A percentile compares a stretch with the other conserved stretches of the same genome.
Evolutionary conservation across 495 filamentous ascomycete species (phyloP).

Genomic region (Filosporella fistucella): DNA sequence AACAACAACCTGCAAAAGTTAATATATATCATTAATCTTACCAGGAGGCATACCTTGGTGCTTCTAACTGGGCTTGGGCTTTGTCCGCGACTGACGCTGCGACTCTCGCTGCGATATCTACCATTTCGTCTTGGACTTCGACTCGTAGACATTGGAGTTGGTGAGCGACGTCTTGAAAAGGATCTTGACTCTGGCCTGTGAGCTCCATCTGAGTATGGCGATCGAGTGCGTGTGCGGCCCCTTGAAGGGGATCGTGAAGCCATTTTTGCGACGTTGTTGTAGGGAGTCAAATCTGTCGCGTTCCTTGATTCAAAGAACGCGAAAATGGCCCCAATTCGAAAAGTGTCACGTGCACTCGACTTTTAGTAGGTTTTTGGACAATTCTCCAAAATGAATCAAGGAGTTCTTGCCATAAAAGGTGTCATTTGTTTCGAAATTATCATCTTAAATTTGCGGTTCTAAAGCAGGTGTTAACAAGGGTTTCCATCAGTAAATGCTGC

Average conservation of each 20-base stretch:
- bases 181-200: slow-evolving; percentile 8
- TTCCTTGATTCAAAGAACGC: too few species aligned
- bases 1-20: slow-evolving; percentile 70
- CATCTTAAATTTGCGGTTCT: too few species aligned
- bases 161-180: slow-evolving; percentile 26
- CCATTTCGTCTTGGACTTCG: slow-evolving; percentile 31
- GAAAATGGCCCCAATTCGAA: too few species aligned
- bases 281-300: too few species aligned
- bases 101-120: slow-evolving; percentile 33
- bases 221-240: slow-evolving; percentile 27
- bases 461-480: too few species aligned
- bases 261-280: slow-evolving; percentile 10
- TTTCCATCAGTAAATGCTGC: too few species aligned
- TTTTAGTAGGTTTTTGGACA: too few species aligned
- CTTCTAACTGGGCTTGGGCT: slow-evolving; percentile 46
- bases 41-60: slow-evolving; percentile 46
- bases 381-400: too few species aligned
- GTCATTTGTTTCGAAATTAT: too few species aligned
- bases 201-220: slow-evolving; percentile 24
- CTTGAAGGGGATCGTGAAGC: slow-evolving; percentile 25
- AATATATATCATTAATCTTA: neutral
- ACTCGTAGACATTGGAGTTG: slow-evolving; percentile 41
- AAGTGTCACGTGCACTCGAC: too few species aligned
- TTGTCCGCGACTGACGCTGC: slow-evolving; percentile 36
- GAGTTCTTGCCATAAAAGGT: too few species aligned